phyloP scores from a whole-genome alignment of 2,329 filamentous ascomycete genomes.

The Chaetomiaceae sp. region DNA sequence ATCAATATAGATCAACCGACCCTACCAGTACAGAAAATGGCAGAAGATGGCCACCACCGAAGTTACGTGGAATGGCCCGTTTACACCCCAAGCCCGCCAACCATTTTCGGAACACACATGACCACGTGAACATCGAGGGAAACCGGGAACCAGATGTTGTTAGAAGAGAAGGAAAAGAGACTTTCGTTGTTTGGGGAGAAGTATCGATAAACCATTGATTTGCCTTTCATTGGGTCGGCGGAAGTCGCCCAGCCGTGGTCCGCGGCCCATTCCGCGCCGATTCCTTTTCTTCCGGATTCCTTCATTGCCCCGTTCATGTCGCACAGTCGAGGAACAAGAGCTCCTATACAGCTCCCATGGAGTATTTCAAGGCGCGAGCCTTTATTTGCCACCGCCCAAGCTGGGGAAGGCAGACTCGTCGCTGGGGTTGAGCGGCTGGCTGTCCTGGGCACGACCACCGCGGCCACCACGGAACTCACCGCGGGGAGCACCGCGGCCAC shows the following conservation, averaged over 20 bases:
- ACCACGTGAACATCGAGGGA: constrained; percentile 2
- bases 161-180: constrained; percentile 9
- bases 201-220: constrained; percentile 13
- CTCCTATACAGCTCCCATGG: not conserved
- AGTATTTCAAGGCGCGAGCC: constrained; percentile 4
- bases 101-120: constrained; percentile 20
- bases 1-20: constrained; percentile 3
- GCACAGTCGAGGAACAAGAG: constrained; percentile 9
- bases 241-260: constrained; percentile 4
- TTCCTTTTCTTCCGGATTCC: constrained; percentile 9
- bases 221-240: constrained; percentile 11
- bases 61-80: not conserved
- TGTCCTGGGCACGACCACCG: constrained; percentile 42
- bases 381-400: constrained; percentile 49
- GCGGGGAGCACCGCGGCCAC: constrained; percentile 45
- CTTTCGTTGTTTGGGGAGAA: constrained; percentile 10
- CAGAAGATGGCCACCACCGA: constrained; percentile 14
- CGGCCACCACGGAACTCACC: constrained; percentile 49
- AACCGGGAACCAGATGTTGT: constrained; percentile 4
- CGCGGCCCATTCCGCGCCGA: constrained; percentile 14
- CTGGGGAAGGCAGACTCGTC: constrained; percentile 59
- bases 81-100: not conserved
- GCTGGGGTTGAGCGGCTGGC: constrained; percentile 48
- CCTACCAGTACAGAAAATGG: constrained; percentile 20
- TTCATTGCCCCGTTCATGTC: constrained; percentile 7